A percentile compares a stretch with the other conserved stretches of the same genome.
Evolutionary conservation across 352 stramenopile species (phyloP).

Genomic region (Phytopythium ostracodes): DNA sequence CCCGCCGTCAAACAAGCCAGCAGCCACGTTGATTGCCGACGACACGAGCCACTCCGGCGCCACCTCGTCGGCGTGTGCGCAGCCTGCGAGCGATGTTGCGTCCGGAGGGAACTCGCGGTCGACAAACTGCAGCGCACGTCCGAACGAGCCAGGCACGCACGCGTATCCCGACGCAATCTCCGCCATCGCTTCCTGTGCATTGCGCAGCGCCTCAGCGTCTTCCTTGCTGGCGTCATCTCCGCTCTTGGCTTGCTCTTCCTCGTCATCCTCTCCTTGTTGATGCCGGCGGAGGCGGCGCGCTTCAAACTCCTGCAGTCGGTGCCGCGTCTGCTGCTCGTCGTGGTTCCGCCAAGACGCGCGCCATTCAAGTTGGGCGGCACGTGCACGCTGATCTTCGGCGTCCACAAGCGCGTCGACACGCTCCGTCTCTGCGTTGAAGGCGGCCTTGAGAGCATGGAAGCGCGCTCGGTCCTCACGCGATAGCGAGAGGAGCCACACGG

Average conservation of each 20-base stretch:
- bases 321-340: conserved; percentile 63
- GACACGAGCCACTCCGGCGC: conserved; percentile 75
- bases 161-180: conserved; percentile 87
- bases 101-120: conserved; percentile 89
- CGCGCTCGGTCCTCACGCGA: conserved; percentile 76
- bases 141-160: conserved; percentile 70
- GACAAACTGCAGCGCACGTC: conserved; percentile 81
- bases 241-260: conserved; percentile 21
- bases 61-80: conserved; percentile 43
- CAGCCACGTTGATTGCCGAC: conserved; percentile 84
- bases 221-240: conserved; percentile 12
- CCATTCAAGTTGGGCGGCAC: conserved; percentile 39
- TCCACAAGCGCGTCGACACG: conserved; percentile 69
- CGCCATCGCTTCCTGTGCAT: conserved; percentile 74
- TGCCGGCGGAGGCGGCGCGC: conserved; percentile 66
- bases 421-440: conserved; percentile 87
- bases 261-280: conserved; percentile 47
- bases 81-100: conserved; percentile 66
- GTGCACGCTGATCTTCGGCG: conserved; percentile 57
- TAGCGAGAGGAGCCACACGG: conserved; percentile 87
- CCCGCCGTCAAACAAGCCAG: conserved; percentile 88
- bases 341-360: conserved; percentile 52
- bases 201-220: conserved; percentile 75
- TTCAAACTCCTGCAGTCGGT: conserved; percentile 75
- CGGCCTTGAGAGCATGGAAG: conserved; percentile 87